These are phyloP conservation scores for Echinosophora koreensis DNA, from an alignment of 306 rosid genomes.

Conservation along the genomic window DNA sequence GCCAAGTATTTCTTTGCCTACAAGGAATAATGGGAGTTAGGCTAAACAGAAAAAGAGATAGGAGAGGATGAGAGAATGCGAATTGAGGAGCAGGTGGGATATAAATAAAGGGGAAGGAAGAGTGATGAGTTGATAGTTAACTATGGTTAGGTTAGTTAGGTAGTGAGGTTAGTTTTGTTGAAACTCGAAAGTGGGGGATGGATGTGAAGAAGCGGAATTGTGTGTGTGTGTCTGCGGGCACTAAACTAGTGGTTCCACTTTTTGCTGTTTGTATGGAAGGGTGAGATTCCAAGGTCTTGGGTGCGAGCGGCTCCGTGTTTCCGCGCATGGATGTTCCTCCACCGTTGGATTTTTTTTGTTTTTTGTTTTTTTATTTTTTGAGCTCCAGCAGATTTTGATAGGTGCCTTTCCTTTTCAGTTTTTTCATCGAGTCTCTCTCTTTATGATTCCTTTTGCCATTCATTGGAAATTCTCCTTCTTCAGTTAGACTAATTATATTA, in stretches of 20 bases:
- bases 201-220: constrained; percentile 25
- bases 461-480: neutral
- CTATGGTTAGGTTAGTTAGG: constrained; percentile 58
- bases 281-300: constrained; percentile 87
- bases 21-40: constrained; percentile 39
- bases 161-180: constrained; percentile 8
- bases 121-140: constrained; percentile 46
- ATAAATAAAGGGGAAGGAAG: constrained; percentile 49
- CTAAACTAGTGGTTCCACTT: neutral
- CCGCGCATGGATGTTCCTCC: constrained; percentile 89
- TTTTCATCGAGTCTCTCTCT: neutral
- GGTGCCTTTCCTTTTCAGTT: constrained; percentile 26
- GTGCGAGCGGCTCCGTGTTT: constrained; percentile 99
- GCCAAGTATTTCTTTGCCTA: constrained; percentile 8
- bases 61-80: constrained; percentile 32
- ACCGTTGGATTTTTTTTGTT: constrained; percentile 76
- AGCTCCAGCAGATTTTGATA: constrained; percentile 26
- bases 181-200: constrained; percentile 39
- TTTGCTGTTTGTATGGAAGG: constrained; percentile 42
- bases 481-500: neutral
- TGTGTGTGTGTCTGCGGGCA: constrained; percentile 22
- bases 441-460: neutral
- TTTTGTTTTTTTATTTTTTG: neutral
- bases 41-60: neutral
- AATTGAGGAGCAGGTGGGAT: constrained; percentile 16